Base-by-base conservation (phyloP, 1,139 yeast genomes). In the Meyerozyma guilliermondii region DNA sequence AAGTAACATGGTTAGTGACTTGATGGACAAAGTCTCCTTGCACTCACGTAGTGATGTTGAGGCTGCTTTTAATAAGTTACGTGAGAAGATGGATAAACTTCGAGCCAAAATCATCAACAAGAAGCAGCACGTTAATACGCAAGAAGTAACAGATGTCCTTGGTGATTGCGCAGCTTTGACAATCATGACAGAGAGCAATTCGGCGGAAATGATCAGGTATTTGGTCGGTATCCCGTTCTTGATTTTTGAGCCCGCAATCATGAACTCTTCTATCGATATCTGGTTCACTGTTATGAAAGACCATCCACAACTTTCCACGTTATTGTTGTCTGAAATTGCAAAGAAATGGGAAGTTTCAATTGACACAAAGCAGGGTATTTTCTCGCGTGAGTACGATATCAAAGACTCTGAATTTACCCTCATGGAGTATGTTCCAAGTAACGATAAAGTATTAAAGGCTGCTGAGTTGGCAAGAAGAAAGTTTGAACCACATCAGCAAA, bases 381-480 rank as follows among this genome's bases (percentile, higher is more conserved):
- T 78, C 58, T 78, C 83, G 7, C 72, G 68, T n/a, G 58, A 65
- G 4, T 65, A 68, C 51, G 95, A 89, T 58, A 60, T 80, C n/a
- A 56, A 55, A 1, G 71, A 71, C 40, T 84, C 95, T 7, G 88
- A 83, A 45, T 84, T 72, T 55, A 67, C 76, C 49, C 74, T 71
- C 46, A 92, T 92, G 98, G 95, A 87, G 52, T 94, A 94, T 56
- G 71, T 89, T 1, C 98, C 98, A 13, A 81, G 95, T 41, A 83
- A 86, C 62, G 81, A 80, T 51, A 71, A 71, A 37, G 73, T 68
- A 8, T 72, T 83, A n/a, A 76, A 79, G 46, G 75, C 75, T 49
- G 80, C 88, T 1, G 61, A 63, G 4, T 48, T 60, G 4, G 79
- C 80, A 0, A 68, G 73, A 7, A 66, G 72, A 41, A 62, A 71